Evolutionary conservation across 495 filamentous ascomycete genomes (phyloP), one percentile per base, ranked within the genome.

Genomic region (Podospora bellae-mahoneyi): DNA sequence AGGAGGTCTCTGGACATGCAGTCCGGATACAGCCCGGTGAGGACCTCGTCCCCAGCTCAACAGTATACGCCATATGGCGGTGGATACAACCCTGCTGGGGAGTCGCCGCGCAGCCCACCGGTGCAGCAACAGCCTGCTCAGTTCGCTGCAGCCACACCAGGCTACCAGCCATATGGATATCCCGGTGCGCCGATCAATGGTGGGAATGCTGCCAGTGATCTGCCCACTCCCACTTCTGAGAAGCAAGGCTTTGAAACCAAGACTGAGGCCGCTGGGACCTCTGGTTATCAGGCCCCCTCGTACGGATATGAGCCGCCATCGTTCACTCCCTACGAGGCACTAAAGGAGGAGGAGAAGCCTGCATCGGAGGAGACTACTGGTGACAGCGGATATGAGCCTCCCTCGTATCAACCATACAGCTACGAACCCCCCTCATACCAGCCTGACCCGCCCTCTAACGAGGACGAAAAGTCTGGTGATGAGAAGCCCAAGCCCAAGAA

Each of bases 401-500:
- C 85, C 2, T 81, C 84, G 18, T 85, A 79, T 68, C 79, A 84
- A 59, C 78, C 81, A 30, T 82, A 80, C 32, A 70, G 78, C 66
- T 87, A 86, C 68, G 84, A 88, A 61, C 85, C 87, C 1, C 82
- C 83, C 15, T 84, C 82, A 26, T 83, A 84, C 69, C 82, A 87
- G 34, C 86, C 88, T 0, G 80, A 82, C 5, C 80, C 80, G 27
- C 75, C 81, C 5, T 72, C 78, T 2, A 73, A 77, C 16, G 73
- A 79, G 9, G 76, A 81, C 7, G 76, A 76, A 16, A 72, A 71
- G 4, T 73, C 70, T 4, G 53, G 30, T 2, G 82, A 84, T 28
- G 83, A 84, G 16, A 84, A 87, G 64, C 73, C 71, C 0, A 84
- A 83, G 66, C 84, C 84, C 1, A 95, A 90, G 79, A 91, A 91